Evolutionary conservation across 2,329 filamentous ascomycete species (phyloP).

Genomic region (Aureobasidium sp.): DNA sequence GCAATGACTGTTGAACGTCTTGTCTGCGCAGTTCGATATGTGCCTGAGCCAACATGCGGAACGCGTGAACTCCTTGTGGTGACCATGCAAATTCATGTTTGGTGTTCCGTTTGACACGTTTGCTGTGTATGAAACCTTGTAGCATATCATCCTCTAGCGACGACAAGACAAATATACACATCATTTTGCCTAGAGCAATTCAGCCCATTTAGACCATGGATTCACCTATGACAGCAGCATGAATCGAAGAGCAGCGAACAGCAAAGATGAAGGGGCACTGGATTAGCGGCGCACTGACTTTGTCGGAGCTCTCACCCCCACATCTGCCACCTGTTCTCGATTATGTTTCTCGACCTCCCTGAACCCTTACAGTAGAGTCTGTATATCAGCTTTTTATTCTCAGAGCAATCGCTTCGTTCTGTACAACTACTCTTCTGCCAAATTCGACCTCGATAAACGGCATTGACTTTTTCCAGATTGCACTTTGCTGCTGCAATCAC

Average conservation of each 20-base stretch:
- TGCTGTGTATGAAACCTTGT: background rate
- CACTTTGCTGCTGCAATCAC: background rate
- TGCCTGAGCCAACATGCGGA: background rate
- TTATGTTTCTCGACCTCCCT: slow-evolving; percentile 9
- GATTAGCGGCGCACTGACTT: slow-evolving; percentile 13
- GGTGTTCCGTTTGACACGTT: background rate
- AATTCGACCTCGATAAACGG: background rate
- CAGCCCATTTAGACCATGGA: background rate
- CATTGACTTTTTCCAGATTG: slow-evolving; percentile 3
- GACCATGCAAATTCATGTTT: background rate
- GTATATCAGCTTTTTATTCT: background rate
- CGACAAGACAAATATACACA: background rate
- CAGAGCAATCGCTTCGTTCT: background rate
- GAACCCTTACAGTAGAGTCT: background rate
- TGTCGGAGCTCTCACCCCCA: slow-evolving; percentile 12
- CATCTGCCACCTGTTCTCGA: slow-evolving; percentile 8
- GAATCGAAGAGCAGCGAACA: background rate
- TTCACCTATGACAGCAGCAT: background rate
- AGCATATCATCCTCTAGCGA: background rate
- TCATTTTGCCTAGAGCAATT: background rate
- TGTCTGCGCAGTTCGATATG: background rate
- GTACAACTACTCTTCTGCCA: background rate
- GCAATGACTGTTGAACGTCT: background rate
- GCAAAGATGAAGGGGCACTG: background rate
- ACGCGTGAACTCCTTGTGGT: background rate